phyloP scores from a whole-genome alignment of 805 yeast genomes.

The Citeromyces matritensis region DNA sequence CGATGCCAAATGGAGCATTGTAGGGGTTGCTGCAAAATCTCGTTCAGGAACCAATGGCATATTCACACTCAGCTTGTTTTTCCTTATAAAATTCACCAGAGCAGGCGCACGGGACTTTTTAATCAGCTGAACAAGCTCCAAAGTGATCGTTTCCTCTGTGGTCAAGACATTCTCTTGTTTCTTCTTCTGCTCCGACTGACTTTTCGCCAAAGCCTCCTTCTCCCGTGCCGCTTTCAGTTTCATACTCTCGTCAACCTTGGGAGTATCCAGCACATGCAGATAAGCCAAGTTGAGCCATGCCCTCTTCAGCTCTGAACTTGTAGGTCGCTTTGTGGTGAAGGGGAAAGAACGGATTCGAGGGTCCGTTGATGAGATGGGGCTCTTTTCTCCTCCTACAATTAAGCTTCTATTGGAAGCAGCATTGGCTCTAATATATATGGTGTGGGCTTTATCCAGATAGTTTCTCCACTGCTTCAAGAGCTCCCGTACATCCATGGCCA shows the following conservation, averaged over 20 bases:
- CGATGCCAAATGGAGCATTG: conserved; percentile 68
- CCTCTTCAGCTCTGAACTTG: conserved; percentile 60
- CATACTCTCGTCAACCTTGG: conserved; percentile 22
- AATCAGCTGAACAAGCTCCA: conserved; percentile 41
- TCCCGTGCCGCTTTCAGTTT: conserved; percentile 14
- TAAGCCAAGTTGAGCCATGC: conserved; percentile 75
- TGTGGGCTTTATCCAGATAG: conserved; percentile 43
- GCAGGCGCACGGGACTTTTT: conserved; percentile 71
- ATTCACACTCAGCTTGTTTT: conserved; percentile 38
- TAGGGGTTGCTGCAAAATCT: conserved; percentile 44
- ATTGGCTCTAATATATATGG: conserved; percentile 68
- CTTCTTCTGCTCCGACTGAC: conserved; percentile 4
- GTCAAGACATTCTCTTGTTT: conserved; percentile 6
- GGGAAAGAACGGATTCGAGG: conserved; percentile 59
- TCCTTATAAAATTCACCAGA: conserved; percentile 42
- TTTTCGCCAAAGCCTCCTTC: conserved; percentile 13
- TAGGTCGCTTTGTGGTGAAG: conserved; percentile 82
- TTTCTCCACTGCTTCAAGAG: conserved; percentile 52
- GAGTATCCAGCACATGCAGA: conserved; percentile 36
- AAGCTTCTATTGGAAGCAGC: conserved; percentile 54
- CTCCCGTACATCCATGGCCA: conserved; percentile 64
- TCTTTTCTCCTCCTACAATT: conserved; percentile 51
- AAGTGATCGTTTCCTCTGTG: conserved; percentile 31
- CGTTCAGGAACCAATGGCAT: conserved; percentile 38
- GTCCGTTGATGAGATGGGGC: conserved; percentile 37